Percentiles rank a stretch among this genome's conserved stretches.
Evolutionary conservation across 495 filamentous ascomycete genomes (phyloP).

Genomic region (Cenococcum geophilum): DNA sequence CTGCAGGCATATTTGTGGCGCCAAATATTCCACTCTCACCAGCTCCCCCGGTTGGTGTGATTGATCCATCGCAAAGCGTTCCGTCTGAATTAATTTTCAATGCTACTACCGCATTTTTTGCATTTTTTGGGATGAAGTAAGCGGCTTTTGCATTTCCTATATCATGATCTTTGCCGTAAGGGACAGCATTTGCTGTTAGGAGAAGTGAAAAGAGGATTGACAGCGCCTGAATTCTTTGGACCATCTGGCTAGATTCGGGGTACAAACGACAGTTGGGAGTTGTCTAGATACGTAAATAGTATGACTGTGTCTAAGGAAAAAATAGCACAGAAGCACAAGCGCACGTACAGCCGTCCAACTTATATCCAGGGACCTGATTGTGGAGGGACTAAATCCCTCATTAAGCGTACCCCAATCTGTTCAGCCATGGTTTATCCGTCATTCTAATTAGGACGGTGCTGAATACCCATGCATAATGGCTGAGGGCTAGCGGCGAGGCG

Average conservation of each 20-base stretch:
- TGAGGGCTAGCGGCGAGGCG: too few species aligned
- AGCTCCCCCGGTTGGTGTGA: background rate
- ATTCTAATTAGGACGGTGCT: too few species aligned
- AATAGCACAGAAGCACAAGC: too few species aligned
- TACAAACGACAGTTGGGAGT: too few species aligned
- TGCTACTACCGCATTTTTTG: background rate
- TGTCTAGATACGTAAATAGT: too few species aligned
- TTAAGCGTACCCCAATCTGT: too few species aligned
- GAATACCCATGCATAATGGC: too few species aligned
- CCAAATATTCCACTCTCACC: background rate
- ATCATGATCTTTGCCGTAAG: background rate
- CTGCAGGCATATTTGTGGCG: background rate
- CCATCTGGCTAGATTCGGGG: background rate
- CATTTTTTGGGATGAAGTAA: constrained; percentile 1
- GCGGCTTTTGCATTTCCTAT: background rate
- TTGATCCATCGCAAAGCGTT: background rate
- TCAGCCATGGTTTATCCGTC: too few species aligned
- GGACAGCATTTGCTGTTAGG: background rate
- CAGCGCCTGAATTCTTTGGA: background rate
- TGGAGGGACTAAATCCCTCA: too few species aligned
- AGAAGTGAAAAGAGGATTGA: background rate
- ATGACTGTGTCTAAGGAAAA: too few species aligned
- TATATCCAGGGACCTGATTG: too few species aligned
- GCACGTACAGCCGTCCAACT: too few species aligned
- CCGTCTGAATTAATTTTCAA: constrained; percentile 1